Base-by-base conservation (phyloP, 306 rosid species). In the Cicer pinnatifidum region DNA sequence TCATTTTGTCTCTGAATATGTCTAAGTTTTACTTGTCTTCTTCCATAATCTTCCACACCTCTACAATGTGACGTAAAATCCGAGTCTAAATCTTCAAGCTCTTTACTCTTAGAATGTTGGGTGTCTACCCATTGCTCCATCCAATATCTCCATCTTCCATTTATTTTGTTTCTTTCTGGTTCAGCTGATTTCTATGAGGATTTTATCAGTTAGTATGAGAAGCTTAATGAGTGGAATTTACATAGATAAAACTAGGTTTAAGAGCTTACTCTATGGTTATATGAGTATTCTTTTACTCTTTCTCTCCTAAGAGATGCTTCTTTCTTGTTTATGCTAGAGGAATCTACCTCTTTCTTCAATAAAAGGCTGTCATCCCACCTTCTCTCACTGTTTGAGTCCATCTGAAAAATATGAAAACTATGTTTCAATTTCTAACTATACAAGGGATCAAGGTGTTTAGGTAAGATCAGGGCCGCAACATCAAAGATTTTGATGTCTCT, bases 101-200 rank as follows among this genome's bases (percentile, higher is more conserved):
- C 97, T 82, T 84, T 94, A 75, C 96, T 91, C 79, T 86, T 94
- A 0, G 85, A 80, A 78, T 89, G 89, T 54, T 89, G 96, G 5
- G 95, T 89, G 63, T 94, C 99, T 9, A 91, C 92, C 99, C 97
- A 88, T 39, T 89, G 91, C 81, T 89, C 98, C 74, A 89, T 82
- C 97, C 97, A 91, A 73, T 88, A 88, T 60, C 90, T 91, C 96
- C 91, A 91, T 89, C 97, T 85, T 83, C 97, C 96, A 61, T 61
- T 87, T 13, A 76, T 84, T 47, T 83, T 82, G 20, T 82, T 88
- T 79, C 97, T 81, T 40, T 94, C 98, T 28, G 95, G 40, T 69
- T 94, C 98, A 67, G 90, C 91, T 47, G 97, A 94, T 19, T 82
- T 91, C 98, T 94, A 87, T 17, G 59, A 58, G 74, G 20, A 1